Base-by-base conservation (phyloP, 179 eudicot species). In the Gypsophila paniculata region DNA sequence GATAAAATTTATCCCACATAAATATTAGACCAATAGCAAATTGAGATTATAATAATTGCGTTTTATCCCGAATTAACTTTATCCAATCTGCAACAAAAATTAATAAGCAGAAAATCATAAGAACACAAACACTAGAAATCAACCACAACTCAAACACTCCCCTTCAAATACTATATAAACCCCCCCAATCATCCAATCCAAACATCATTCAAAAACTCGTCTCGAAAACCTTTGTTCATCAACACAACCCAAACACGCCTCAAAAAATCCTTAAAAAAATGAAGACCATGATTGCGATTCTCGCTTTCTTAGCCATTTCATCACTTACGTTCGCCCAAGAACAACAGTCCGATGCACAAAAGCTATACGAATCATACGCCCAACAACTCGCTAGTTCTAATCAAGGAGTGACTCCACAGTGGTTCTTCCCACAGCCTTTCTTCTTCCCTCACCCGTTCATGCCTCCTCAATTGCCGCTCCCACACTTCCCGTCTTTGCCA, bases 401-500 rank as follows among this genome's bases (percentile, higher is more conserved):
- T 18, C 25, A 54, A 54, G 25, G 25, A 54, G 22, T 54, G 8
- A 18, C 59, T 54, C 59, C 59, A 54, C 59, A 54, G 19, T 58
- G 62, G 62, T 58, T 54, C 59, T 4, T 54, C 9, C 52, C 52
- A 46, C 52, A 46, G 0, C 52, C 59, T 18, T 54, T 21, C 59
- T 21, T 54, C 59, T 6, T 46, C 59, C 59, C 59, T 54, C 59
- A 54, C 59, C 23, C 23, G 5, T 54, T 18, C 25, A 19, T 54
- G 59, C 59, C 23, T 0, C 59, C 23, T 18, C 59, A 54, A 25
- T 54, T 54, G 22, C 59, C 59, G 2, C 23, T n/a, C 25, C 59
- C 59, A 54, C 59, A n/a, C n/a, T 54, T 54, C 59, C 59, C 59
- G 23, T 54, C 59, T 54, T 54, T 54, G 59, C 64, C 64, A 26